Evolutionary conservation across 768 basidiomycete genomes (phyloP).

Genomic region (Mycena rebaudengoi): DNA sequence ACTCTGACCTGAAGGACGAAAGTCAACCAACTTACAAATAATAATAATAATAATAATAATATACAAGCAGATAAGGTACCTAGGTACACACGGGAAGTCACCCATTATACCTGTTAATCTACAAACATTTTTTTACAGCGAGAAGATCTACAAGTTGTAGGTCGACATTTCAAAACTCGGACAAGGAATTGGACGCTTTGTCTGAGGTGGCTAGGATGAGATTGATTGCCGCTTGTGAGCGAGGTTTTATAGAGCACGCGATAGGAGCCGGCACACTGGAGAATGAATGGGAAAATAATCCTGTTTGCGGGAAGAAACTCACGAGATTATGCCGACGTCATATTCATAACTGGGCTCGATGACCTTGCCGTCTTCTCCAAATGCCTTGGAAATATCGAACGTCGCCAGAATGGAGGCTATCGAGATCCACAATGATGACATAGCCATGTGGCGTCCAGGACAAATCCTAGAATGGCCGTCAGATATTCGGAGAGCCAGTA

Average conservation of each 20-base stretch:
- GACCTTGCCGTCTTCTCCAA: slow-evolving; percentile 6
- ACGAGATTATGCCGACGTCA: slow-evolving; percentile 10
- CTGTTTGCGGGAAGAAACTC: background rate
- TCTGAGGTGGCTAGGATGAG: background rate
- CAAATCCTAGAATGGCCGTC: slow-evolving; percentile 27
- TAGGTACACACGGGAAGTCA: too few relatives aligned
- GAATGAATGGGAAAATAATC: background rate
- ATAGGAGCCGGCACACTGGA: background rate
- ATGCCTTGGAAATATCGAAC: slow-evolving; percentile 15
- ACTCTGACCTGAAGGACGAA: too few relatives aligned
- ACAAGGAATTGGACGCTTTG: background rate
- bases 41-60: too few relatives aligned
- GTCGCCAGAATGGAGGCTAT: slow-evolving; percentile 11
- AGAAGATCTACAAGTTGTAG: too few relatives aligned
- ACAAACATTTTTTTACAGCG: too few relatives aligned
- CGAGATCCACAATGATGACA: slow-evolving; percentile 5
- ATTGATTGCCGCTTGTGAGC: background rate
- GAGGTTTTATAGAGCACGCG: slow-evolving; percentile 6
- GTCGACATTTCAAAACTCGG: too few relatives aligned
- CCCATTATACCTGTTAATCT: too few relatives aligned
- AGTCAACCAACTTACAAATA: too few relatives aligned
- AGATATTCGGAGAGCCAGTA: background rate
- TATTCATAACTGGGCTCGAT: slow-evolving; percentile 37
- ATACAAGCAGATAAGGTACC: too few relatives aligned
- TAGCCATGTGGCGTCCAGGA: slow-evolving; percentile 12